Base-by-base conservation (phyloP, 2,329 filamentous ascomycete species). In the Esteya vermicola region DNA sequence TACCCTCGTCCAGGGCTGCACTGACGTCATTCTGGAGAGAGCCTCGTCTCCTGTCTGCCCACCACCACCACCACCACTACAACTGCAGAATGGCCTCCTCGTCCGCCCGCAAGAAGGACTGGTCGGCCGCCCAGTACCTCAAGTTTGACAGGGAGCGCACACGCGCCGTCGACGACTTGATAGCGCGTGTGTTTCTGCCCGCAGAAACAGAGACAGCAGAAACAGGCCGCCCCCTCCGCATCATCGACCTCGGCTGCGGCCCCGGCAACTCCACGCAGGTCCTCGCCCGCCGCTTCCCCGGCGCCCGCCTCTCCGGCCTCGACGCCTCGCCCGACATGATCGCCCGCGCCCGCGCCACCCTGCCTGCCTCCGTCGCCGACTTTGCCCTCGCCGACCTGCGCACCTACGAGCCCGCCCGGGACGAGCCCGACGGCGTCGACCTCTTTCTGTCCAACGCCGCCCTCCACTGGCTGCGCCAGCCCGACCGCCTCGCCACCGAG, bases 181-280 rank as follows among this genome's bases (percentile, higher is more conserved):
- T 77, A 9, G 46, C 63, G 6, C 67, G 63, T 25, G 51, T 74
- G 3, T 56, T 58, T 0, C 55, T 67, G 1, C 47, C 46, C 1
- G 41, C 42, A 18, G 56, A 42, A 19, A 40, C 19, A 9, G 35
- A 43, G 13, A 44, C 45, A 1, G 9, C 7, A 10, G 9, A 3
- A 8, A 10, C 13, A n/a, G 16, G 13, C 9, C 14, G 19, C 4
- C 56, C 68, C n/a, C 49, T 56, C 9, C 55, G 52, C 22, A 64
- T 77, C 47, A 57, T 73, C 47, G 73, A 78, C 43, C 57, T 78
- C 1, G 73, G 73, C 47, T 78, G 73, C 51, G 73, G 73, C 0
- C 73, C 73, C 0, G 73, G 67, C 6, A 77, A 75, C 55, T 72
- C 67, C 3, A 77, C 72, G 0, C 52, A 56, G 1, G 62, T 67